Percentiles rank a stretch among this genome's conserved stretches.
Conservation (phyloP, 176 grass and related monocot species). For the Zizania latifolia region DNA sequence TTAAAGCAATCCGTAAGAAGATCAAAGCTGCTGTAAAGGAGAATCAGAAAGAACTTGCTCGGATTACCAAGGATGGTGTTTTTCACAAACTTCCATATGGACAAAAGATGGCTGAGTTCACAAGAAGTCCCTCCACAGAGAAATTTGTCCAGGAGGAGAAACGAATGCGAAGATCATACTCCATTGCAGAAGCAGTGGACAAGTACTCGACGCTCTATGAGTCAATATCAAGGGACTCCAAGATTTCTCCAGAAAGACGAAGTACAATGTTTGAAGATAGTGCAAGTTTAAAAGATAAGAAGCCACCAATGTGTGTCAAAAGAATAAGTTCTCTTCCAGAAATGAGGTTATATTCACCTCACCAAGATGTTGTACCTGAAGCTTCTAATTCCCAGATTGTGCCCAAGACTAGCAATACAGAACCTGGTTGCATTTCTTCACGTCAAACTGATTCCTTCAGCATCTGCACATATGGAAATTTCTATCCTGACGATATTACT, state of each 20-base stretch:
- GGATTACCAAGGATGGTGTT: slow-evolving; percentile 63
- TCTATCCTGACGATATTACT: slow-evolving; percentile 18
- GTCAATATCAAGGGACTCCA: slow-evolving; percentile 33
- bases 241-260: slow-evolving; percentile 24
- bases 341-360: slow-evolving; percentile 27
- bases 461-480: slow-evolving; percentile 21
- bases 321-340: slow-evolving; percentile 72
- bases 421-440: slow-evolving; percentile 23
- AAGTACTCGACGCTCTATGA: slow-evolving; percentile 60
- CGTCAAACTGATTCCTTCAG: slow-evolving; percentile 1
- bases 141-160: slow-evolving; percentile 35
- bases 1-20: slow-evolving; percentile 48
- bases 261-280: neutral
- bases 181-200: slow-evolving; percentile 60
- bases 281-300: slow-evolving; percentile 18
- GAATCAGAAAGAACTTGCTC: slow-evolving; percentile 43
- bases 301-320: slow-evolving; percentile 22
- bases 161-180: slow-evolving; percentile 55
- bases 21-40: slow-evolving; percentile 64
- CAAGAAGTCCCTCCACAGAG: slow-evolving; percentile 18
- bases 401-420: neutral
- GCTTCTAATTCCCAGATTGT: slow-evolving; percentile 17
- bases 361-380: slow-evolving; percentile 20
- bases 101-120: slow-evolving; percentile 34
- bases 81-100: slow-evolving; percentile 63